Conservation (phyloP, 1,284 basidiomycete species). For the Leccinum subrobustum region DNA sequence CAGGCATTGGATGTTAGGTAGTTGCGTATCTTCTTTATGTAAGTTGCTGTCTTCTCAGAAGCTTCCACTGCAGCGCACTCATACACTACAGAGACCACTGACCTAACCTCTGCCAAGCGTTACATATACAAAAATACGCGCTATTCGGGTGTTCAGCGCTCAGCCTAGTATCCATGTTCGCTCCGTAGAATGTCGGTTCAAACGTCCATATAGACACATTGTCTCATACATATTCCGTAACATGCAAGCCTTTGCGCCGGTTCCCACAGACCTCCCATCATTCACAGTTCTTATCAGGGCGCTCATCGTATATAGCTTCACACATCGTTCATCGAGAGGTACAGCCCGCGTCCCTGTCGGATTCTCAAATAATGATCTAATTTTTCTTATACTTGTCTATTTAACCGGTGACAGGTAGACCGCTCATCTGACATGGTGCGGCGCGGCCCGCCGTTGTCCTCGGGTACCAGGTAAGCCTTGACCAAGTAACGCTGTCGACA, state of each 20-base stretch:
- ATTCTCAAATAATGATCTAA: slow-evolving; percentile 28
- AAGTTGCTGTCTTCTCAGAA: slow-evolving; percentile 20
- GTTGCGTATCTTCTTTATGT: slow-evolving; percentile 34
- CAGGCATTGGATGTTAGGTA: slow-evolving; percentile 47
- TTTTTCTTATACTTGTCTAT: slow-evolving; percentile 16
- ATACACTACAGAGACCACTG: background rate
- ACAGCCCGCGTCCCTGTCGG: slow-evolving; percentile 34
- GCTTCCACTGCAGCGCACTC: background rate
- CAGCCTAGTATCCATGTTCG: background rate
- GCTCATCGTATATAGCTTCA: slow-evolving; percentile 38
- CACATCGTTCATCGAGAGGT: slow-evolving; percentile 29
- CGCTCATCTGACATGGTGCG: slow-evolving; percentile 19
- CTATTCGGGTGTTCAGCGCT: background rate
- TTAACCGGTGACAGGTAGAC: slow-evolving; percentile 25
- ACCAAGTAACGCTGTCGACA: slow-evolving; percentile 1
- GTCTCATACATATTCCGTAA: slow-evolving; percentile 15
- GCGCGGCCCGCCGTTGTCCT: slow-evolving; percentile 1
- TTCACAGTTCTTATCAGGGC: slow-evolving; percentile 43
- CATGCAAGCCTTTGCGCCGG: slow-evolving; percentile 7
- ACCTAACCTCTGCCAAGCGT: background rate
- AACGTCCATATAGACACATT: background rate
- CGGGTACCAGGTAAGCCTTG: slow-evolving; percentile 23
- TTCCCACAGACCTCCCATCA: slow-evolving; percentile 42
- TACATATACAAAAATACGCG: background rate
- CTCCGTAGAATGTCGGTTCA: background rate